Conservation (phyloP, 805 yeast genomes). For the Barnettozyma botsteinii region DNA sequence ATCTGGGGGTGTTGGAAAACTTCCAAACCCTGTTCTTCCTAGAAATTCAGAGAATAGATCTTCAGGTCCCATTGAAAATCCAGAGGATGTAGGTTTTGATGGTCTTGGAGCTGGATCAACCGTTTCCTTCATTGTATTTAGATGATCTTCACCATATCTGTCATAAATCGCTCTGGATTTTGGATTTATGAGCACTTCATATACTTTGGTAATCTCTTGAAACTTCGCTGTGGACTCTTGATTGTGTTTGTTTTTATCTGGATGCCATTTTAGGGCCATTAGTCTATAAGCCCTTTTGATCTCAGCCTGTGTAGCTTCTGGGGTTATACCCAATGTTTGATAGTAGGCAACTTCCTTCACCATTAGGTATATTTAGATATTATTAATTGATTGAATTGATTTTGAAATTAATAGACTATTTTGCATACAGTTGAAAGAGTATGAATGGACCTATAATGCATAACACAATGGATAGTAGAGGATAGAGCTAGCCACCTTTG, state of each 20-base stretch:
- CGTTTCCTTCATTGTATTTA: slow-evolving; percentile 53
- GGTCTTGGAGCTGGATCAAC: slow-evolving; percentile 6
- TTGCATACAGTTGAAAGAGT: too few relatives aligned
- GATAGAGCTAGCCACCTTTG: too few relatives aligned
- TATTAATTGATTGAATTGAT: too few relatives aligned
- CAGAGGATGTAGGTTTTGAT: not conserved
- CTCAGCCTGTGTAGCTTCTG: slow-evolving; percentile 40
- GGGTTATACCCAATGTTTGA: slow-evolving; percentile 51
- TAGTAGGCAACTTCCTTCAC: slow-evolving; percentile 64
- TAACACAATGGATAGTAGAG: too few relatives aligned
- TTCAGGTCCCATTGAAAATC: slow-evolving; percentile 21
- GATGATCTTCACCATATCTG: slow-evolving; percentile 85
- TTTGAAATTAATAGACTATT: too few relatives aligned
- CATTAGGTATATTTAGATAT: slow-evolving; percentile 34
- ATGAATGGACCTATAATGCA: too few relatives aligned
- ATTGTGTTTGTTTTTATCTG: slow-evolving; percentile 67
- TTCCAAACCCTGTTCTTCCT: slow-evolving; percentile 23
- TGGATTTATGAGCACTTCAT: slow-evolving; percentile 76
- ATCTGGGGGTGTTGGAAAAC: not conserved
- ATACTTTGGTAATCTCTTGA: slow-evolving; percentile 81
- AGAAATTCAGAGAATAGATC: slow-evolving; percentile 28
- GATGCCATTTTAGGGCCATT: slow-evolving; percentile 69
- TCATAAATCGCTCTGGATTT: slow-evolving; percentile 86
- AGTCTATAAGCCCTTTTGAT: slow-evolving; percentile 52
- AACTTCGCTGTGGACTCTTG: slow-evolving; percentile 93